Evolutionary conservation across 768 basidiomycete genomes (phyloP).

Genomic region (Naematelia encephala): DNA sequence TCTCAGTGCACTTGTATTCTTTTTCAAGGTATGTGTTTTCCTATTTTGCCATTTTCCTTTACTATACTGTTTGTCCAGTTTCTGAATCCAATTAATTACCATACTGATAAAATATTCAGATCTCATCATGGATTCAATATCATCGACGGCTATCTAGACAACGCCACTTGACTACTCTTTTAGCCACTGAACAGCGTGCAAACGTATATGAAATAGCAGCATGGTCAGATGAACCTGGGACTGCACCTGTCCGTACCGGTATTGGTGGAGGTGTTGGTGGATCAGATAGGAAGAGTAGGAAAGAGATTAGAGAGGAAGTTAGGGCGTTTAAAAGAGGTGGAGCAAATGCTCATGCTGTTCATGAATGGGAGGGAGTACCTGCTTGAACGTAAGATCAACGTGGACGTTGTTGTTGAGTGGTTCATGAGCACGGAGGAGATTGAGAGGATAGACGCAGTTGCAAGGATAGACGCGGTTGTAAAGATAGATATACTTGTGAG

Average conservation of each 20-base stretch:
- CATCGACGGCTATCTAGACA: constrained; percentile 31
- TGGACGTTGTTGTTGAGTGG: too few relatives aligned
- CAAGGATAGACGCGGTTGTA: too few relatives aligned
- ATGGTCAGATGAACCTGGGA: constrained; percentile 37
- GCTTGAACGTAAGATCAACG: background rate
- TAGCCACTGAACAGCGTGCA: constrained; percentile 31
- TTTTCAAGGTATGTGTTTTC: constrained; percentile 33
- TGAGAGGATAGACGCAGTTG: too few relatives aligned
- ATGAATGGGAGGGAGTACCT: constrained; percentile 44
- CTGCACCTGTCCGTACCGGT: constrained; percentile 11
- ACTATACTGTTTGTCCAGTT: too few relatives aligned
- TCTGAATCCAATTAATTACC: too few relatives aligned
- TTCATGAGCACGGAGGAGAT: too few relatives aligned
- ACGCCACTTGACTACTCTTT: constrained; percentile 14
- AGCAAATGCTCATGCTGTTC: constrained; percentile 38
- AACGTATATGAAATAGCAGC: constrained; percentile 42
- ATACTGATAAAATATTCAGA: constrained; percentile 25
- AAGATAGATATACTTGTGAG: too few relatives aligned
- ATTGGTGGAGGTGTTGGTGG: background rate
- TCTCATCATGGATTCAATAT: constrained; percentile 36
- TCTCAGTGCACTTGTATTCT: constrained; percentile 32
- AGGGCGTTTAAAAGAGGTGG: constrained; percentile 35
- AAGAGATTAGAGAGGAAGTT: constrained; percentile 22
- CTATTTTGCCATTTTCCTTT: too few relatives aligned
- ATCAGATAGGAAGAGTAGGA: constrained; percentile 19